These are phyloP conservation scores for Hypoxylon fuscum DNA, from an alignment of 495 filamentous ascomycete genomes.

Conservation along the genomic window DNA sequence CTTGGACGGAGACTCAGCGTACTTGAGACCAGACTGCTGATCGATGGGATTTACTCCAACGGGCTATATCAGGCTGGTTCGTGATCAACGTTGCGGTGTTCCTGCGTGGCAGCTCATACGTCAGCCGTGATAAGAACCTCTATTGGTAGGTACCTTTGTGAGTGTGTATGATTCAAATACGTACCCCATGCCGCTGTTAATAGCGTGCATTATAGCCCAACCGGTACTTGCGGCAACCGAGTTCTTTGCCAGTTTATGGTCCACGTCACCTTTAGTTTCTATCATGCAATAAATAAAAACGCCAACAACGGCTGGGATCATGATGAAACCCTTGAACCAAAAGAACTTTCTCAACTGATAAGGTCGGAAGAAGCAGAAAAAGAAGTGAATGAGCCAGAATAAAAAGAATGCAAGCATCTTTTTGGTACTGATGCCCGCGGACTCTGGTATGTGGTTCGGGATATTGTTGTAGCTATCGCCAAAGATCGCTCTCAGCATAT, in stretches of 20 bases:
- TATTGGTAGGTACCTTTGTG: no score
- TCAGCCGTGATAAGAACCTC: no score
- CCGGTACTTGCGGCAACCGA: constrained; percentile 40
- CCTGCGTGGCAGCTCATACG: no score
- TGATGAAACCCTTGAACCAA: constrained; percentile 46
- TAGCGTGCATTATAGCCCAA: constrained; percentile 46
- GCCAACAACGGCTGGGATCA: constrained; percentile 45
- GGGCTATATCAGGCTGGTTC: constrained; percentile 54
- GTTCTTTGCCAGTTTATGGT: constrained; percentile 35
- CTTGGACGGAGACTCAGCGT: neutral
- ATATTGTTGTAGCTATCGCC: constrained; percentile 46
- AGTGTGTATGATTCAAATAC: no score
- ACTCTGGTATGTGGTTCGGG: constrained; percentile 49
- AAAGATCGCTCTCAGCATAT: constrained; percentile 46
- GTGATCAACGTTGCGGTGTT: constrained; percentile 55
- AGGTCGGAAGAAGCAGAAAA: constrained; percentile 45
- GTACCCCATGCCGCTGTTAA: constrained; percentile 55
- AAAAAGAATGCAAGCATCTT: constrained; percentile 57
- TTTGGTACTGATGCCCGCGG: constrained; percentile 52
- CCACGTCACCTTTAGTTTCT: constrained; percentile 50
- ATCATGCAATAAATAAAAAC: constrained; percentile 54
- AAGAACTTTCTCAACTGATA: constrained; percentile 45
- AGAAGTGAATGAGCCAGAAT: constrained; percentile 58
- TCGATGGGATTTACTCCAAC: constrained; percentile 48
- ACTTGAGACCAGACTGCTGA: constrained; percentile 52